These are phyloP conservation scores for Fusarium multiceps DNA, from an alignment of 2,329 filamentous ascomycete species.

Conservation along the genomic window DNA sequence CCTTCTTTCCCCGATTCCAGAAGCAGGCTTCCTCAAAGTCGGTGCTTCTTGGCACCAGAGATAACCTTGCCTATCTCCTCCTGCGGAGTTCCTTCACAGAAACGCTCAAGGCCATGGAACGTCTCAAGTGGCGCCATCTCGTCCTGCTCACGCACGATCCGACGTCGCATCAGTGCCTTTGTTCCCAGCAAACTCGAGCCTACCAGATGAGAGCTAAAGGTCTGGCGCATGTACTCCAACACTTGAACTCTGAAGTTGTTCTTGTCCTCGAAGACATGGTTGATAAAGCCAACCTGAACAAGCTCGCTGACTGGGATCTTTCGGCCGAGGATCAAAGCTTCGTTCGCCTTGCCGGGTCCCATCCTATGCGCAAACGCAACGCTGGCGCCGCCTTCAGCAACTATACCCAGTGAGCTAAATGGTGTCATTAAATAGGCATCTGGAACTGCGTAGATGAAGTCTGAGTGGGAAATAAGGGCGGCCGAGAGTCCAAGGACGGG, in stretches of 20 bases:
- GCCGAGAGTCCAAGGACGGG: neutral
- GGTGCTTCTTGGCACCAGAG: neutral
- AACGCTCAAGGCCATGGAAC: neutral
- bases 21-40: neutral
- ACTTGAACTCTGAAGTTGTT: neutral
- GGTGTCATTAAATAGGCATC: neutral
- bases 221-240: neutral
- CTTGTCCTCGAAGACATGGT: neutral
- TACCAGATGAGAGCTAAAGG: neutral
- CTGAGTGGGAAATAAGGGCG: neutral
- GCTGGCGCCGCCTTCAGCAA: neutral
- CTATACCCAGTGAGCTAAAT: neutral
- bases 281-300: neutral
- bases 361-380: neutral
- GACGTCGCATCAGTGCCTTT: neutral
- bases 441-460: neutral
- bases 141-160: neutral
- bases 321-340: neutral
- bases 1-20: too few relatives aligned
- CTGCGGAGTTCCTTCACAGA: neutral
- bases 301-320: neutral
- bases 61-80: neutral
- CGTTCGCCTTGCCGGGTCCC: neutral
- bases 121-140: neutral
- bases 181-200: neutral